Evolutionary conservation across 2,329 filamentous ascomycete species (phyloP).

Genomic region (Xylariaceae sp.): DNA sequence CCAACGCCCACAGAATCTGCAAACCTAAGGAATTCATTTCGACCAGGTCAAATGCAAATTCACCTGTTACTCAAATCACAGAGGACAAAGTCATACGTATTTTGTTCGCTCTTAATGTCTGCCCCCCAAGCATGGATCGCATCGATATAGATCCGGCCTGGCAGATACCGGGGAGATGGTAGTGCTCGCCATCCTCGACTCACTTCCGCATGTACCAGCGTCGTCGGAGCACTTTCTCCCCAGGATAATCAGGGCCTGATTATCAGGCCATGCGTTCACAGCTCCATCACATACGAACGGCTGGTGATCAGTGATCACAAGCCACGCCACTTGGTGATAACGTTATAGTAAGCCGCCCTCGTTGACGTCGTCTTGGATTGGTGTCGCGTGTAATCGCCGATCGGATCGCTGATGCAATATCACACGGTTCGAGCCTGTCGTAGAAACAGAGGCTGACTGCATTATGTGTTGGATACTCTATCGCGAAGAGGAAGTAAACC

Average conservation of each 20-base stretch:
- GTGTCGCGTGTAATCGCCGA: neutral
- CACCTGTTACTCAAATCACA: neutral
- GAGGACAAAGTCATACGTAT: neutral
- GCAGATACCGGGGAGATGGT: neutral
- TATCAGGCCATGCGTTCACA: too few species aligned
- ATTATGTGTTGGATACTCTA: too few species aligned
- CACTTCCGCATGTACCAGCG: neutral
- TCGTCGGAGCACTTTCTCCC: neutral
- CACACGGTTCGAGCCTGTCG: neutral
- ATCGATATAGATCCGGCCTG: neutral
- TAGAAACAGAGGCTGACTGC: too few species aligned
- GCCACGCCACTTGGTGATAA: neutral
- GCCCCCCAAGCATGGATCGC: neutral
- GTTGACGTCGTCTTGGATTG: neutral
- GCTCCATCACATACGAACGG: neutral
- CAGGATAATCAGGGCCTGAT: neutral
- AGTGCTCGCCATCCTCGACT: neutral
- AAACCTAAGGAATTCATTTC: constrained; percentile 19
- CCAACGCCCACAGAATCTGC: constrained; percentile 19
- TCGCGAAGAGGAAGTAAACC: too few species aligned
- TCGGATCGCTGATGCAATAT: neutral
- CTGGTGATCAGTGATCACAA: neutral
- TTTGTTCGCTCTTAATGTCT: neutral
- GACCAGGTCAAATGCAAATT: neutral
- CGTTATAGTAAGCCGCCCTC: neutral